phyloP scores from a whole-genome alignment of 2,329 filamentous ascomycete genomes.

The Dothiorella sarmentorum region DNA sequence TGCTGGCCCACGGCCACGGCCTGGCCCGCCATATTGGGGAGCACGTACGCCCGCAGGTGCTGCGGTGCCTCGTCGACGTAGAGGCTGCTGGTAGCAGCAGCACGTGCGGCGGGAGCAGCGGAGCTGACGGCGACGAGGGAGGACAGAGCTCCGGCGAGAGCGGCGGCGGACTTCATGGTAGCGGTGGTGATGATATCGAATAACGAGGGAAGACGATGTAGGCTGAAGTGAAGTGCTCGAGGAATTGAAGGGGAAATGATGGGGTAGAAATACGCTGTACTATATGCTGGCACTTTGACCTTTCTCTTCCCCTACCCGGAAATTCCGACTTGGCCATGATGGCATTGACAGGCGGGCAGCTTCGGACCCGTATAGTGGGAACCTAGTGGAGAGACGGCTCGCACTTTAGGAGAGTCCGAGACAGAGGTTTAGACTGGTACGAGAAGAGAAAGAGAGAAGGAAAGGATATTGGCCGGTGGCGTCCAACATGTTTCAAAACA shows the following conservation, averaged over 20 bases:
- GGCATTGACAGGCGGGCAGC: background rate
- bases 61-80: conserved; percentile 30
- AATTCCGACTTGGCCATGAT: conserved; percentile 1
- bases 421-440: background rate
- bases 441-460: background rate
- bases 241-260: background rate
- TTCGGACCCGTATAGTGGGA: too few species aligned
- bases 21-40: conserved; percentile 35
- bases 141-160: background rate
- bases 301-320: background rate
- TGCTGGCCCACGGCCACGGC: conserved; percentile 37
- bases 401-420: background rate
- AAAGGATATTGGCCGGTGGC: too few species aligned
- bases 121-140: background rate
- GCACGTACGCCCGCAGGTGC: conserved; percentile 35
- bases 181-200: too few species aligned
- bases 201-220: too few species aligned
- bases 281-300: too few species aligned
- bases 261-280: too few species aligned
- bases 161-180: conserved; percentile 9
- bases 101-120: background rate
- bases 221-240: background rate
- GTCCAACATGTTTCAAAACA: too few species aligned
- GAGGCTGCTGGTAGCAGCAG: conserved; percentile 6
- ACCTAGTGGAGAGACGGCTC: background rate